Conservation (phyloP, 2,329 filamentous ascomycete species). For the Scytalidium lignicola region DNA sequence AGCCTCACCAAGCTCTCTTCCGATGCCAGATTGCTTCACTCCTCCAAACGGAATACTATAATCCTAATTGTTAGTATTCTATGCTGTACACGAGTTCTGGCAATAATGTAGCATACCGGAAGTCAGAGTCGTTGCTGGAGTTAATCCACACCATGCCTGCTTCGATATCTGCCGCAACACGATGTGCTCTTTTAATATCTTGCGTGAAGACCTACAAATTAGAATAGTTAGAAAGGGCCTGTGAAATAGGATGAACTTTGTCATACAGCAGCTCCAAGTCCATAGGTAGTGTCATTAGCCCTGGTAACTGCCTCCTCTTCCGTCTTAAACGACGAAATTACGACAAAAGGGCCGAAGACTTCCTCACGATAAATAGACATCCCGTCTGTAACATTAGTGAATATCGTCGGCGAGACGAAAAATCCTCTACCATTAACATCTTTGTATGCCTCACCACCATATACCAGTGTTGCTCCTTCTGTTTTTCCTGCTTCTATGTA, state of each 20-base stretch:
- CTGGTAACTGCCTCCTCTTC: conserved; percentile 58
- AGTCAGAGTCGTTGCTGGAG: too few relatives aligned
- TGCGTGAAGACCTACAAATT: too few relatives aligned
- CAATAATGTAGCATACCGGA: too few relatives aligned
- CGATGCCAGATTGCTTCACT: conserved; percentile 70
- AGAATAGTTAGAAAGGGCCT: too few relatives aligned
- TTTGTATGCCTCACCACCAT: conserved; percentile 43
- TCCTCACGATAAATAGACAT: conserved; percentile 53
- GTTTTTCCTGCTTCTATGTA: conserved; percentile 58
- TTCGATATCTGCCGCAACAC: conserved; percentile 41
- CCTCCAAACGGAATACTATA: conserved; percentile 58
- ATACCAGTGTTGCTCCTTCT: conserved; percentile 47
- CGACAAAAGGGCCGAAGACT: conserved; percentile 66
- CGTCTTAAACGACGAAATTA: conserved; percentile 62
- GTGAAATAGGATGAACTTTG: too few relatives aligned
- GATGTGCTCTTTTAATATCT: conserved; percentile 58
- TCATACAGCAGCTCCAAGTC: conserved; percentile 56
- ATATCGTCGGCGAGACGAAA: conserved; percentile 51
- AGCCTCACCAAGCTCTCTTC: conserved; percentile 64
- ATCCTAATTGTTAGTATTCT: conserved; percentile 40
- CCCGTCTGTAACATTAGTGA: conserved; percentile 42
- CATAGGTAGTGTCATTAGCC: conserved; percentile 59
- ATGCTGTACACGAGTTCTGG: too few relatives aligned
- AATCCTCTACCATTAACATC: conserved; percentile 51
- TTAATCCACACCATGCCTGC: conserved; percentile 38